These are phyloP conservation scores for Chrysoporthe cubensis DNA, from an alignment of 2,329 filamentous ascomycete genomes.

Conservation along the genomic window DNA sequence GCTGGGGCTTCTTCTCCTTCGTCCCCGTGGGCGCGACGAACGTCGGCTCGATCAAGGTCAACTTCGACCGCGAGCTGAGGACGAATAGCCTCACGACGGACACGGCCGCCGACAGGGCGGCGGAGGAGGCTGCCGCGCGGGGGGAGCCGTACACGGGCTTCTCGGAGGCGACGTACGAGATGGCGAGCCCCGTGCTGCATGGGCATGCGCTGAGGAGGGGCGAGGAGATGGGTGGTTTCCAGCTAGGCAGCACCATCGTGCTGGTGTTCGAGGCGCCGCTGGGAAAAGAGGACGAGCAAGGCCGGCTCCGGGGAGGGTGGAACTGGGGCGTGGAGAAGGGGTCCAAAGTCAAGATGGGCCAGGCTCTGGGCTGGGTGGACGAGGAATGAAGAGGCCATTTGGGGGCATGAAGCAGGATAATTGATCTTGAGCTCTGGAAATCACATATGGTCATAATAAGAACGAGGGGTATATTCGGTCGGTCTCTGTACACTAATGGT, in stretches of 20 bases:
- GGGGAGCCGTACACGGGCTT: conserved; percentile 90
- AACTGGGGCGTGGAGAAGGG: conserved; percentile 87
- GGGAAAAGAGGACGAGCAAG: conserved; percentile 58
- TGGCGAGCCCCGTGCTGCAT: conserved; percentile 74
- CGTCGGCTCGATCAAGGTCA: conserved; percentile 93
- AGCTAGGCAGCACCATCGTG: conserved; percentile 92
- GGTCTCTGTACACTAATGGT: neutral
- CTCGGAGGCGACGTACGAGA: conserved; percentile 85
- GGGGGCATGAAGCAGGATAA: neutral
- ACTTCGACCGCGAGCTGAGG: conserved; percentile 92
- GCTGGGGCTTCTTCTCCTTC: conserved; percentile 96
- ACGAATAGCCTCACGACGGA: conserved; percentile 93
- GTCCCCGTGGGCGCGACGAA: conserved; percentile 97
- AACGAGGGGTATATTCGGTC: too few relatives aligned
- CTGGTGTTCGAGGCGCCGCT: conserved; percentile 94
- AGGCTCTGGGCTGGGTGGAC: conserved; percentile 79
- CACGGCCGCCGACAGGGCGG: conserved; percentile 85
- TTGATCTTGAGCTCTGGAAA: neutral
- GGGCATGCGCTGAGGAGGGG: conserved; percentile 85
- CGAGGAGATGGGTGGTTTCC: conserved; percentile 98
- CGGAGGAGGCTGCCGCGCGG: conserved; percentile 73
- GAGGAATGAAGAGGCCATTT: conserved; percentile 35
- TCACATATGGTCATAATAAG: too few relatives aligned
- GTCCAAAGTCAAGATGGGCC: conserved; percentile 84
- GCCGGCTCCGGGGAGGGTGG: conserved; percentile 67